phyloP scores from a whole-genome alignment of 345 rosid species.

The Erodium maritimum region DNA sequence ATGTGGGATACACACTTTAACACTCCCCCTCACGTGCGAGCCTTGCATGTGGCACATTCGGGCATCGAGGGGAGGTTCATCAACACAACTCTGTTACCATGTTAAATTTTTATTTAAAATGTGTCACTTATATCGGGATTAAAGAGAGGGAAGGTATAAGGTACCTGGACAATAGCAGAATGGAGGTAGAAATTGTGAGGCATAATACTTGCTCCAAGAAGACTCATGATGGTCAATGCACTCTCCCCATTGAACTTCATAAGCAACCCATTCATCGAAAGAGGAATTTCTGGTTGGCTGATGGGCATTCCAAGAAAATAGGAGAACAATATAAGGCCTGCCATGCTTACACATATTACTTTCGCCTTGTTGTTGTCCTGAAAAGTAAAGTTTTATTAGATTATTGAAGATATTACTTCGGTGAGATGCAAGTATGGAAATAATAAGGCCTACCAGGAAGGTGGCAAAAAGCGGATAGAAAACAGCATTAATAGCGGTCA shows the following conservation, averaged over 20 bases:
- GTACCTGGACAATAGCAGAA: constrained; percentile 77
- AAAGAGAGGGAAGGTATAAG: constrained; percentile 10
- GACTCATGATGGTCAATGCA: constrained; percentile 76
- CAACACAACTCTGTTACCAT: too few relatives aligned
- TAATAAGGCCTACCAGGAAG: constrained; percentile 44
- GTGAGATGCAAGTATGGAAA: neutral
- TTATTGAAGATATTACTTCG: neutral
- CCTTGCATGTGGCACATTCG: too few relatives aligned
- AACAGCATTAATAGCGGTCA: constrained; percentile 78
- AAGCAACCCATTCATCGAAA: constrained; percentile 43
- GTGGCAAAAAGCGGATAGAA: constrained; percentile 66
- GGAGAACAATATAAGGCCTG: constrained; percentile 44
- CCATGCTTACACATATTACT: constrained; percentile 38
- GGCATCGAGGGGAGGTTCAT: too few relatives aligned
- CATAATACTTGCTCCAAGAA: constrained; percentile 92
- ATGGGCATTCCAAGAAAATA: constrained; percentile 59
- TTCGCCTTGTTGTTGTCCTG: constrained; percentile 64
- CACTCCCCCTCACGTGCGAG: too few relatives aligned
- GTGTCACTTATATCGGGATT: too few relatives aligned
- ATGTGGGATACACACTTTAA: too few relatives aligned
- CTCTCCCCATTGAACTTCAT: constrained; percentile 64
- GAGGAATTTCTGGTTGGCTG: constrained; percentile 68
- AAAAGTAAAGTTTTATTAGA: constrained; percentile 11
- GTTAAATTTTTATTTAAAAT: too few relatives aligned
- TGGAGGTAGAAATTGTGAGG: constrained; percentile 97